phyloP scores from a whole-genome alignment of 192 early-diverging fungal genomes.

The Thamnidium elegans region DNA sequence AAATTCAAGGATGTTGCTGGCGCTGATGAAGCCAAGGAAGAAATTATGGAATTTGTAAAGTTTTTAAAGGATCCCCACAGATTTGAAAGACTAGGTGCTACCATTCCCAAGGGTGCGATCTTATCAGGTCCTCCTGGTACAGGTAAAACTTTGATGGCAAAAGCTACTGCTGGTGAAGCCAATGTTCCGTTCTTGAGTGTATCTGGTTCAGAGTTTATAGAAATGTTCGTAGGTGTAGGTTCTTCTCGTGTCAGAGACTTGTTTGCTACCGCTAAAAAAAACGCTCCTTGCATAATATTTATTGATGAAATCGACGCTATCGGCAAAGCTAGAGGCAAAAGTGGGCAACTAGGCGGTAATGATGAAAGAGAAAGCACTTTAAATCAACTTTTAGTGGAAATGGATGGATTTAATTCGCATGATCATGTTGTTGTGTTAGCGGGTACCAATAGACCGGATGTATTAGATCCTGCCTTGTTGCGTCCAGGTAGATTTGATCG shows the following conservation, averaged over 20 bases:
- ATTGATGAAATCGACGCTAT: constrained; percentile 99
- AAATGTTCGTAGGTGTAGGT: constrained; percentile 99
- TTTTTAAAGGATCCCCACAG: constrained; percentile 91
- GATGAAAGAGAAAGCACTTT: constrained; percentile 97
- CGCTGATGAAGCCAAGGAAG: constrained; percentile 98
- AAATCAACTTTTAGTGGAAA: constrained; percentile 98
- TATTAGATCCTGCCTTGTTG: constrained; percentile 92
- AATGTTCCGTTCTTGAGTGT: constrained; percentile 96
- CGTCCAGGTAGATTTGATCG: constrained; percentile 98
- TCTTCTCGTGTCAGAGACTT: constrained; percentile 90
- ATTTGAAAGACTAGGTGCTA: constrained; percentile 93
- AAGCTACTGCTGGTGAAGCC: constrained; percentile 98
- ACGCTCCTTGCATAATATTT: constrained; percentile 98
- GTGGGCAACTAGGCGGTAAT: constrained; percentile 87
- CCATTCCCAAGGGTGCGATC: constrained; percentile 98
- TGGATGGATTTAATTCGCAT: constrained; percentile 92
- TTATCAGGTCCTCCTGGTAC: constrained; percentile 91
- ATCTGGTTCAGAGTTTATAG: constrained; percentile 98
- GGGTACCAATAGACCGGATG: constrained; percentile 98
- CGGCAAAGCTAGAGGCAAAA: constrained; percentile 93
- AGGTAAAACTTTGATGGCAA: constrained; percentile 97
- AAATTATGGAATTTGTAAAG: constrained; percentile 99
- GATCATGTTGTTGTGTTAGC: constrained; percentile 95
- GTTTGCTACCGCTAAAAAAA: constrained; percentile 96
- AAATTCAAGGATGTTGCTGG: constrained; percentile 99